Conservation (phyloP, 345 rosid genomes). For the Corymbia maculata region DNA sequence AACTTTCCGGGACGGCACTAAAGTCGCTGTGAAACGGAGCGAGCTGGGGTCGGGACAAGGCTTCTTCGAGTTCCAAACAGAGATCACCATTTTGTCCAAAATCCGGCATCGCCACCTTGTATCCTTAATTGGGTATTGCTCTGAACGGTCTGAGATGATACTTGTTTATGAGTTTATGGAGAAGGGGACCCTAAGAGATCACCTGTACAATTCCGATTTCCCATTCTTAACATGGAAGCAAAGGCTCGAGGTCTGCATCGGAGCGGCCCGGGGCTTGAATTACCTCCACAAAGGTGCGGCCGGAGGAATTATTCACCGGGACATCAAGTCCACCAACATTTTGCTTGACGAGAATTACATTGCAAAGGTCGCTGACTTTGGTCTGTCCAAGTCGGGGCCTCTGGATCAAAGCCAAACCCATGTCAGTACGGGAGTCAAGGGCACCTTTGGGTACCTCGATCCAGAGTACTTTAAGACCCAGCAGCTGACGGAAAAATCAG, state of each 20-base stretch:
- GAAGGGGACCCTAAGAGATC: slow-evolving; percentile 38
- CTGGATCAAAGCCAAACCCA: slow-evolving; percentile 13
- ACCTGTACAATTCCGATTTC: slow-evolving; percentile 19
- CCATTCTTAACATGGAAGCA: slow-evolving; percentile 37
- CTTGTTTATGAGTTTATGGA: slow-evolving; percentile 55
- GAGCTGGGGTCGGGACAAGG: slow-evolving; percentile 37
- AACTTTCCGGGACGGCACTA: slow-evolving; percentile 17
- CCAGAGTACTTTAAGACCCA: slow-evolving; percentile 42
- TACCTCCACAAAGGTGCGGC: slow-evolving; percentile 38
- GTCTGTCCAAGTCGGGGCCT: slow-evolving; percentile 32
- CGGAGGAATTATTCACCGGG: slow-evolving; percentile 44
- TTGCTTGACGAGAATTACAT: slow-evolving; percentile 27
- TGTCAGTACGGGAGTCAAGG: slow-evolving; percentile 30
- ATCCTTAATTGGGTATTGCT: slow-evolving; percentile 59
- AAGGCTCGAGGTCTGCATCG: slow-evolving; percentile 52
- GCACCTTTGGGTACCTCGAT: slow-evolving; percentile 49
- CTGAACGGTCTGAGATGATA: slow-evolving; percentile 49
- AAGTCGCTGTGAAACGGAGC: slow-evolving; percentile 42
- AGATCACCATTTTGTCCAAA: slow-evolving; percentile 45
- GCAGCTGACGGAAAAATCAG: slow-evolving; percentile 42
- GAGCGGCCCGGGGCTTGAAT: slow-evolving; percentile 39
- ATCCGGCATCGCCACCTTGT: slow-evolving; percentile 59
- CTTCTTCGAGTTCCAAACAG: slow-evolving; percentile 37
- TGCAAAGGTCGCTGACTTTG: slow-evolving; percentile 57
- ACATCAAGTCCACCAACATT: slow-evolving; percentile 50